Evolutionary conservation across 2,329 filamentous ascomycete genomes (phyloP).

Genomic region (Huntiella decipiens): DNA sequence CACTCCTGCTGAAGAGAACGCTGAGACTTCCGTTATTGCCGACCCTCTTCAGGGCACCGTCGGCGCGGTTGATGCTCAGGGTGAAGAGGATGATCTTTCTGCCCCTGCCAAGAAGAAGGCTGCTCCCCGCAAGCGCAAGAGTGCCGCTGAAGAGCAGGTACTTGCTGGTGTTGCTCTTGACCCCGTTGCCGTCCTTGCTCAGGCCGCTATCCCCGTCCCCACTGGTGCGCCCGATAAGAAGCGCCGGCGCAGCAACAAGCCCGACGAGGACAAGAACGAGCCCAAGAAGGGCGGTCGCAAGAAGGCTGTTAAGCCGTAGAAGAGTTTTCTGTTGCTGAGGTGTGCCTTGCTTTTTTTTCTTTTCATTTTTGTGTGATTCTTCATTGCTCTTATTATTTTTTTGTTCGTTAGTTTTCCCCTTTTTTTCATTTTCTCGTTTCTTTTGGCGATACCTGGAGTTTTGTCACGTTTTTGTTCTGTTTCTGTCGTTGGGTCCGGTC

Average conservation of each 20-base stretch:
- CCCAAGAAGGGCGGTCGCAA: conserved; percentile 41
- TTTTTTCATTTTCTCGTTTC: background rate
- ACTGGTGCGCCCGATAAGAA: conserved; percentile 39
- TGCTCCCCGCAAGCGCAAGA: conserved; percentile 36
- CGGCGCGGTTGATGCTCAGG: conserved; percentile 19
- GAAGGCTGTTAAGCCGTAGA: conserved; percentile 27
- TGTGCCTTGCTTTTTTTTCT: background rate
- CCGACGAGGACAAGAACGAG: conserved; percentile 33
- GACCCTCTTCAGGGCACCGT: conserved; percentile 33
- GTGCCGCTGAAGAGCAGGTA: conserved; percentile 16
- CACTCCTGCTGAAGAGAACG: conserved; percentile 29
- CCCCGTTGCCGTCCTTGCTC: conserved; percentile 21
- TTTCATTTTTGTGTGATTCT: background rate
- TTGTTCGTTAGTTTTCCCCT: conserved; percentile 2
- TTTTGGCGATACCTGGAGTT: conserved; percentile 10
- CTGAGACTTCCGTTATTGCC: conserved; percentile 36
- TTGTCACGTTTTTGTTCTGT: conserved; percentile 5
- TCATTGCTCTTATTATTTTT: conserved; percentile 1
- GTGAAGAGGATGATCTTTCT: conserved; percentile 23
- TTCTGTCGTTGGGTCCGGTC: background rate
- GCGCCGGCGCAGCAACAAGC: conserved; percentile 38
- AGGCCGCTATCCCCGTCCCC: conserved; percentile 20
- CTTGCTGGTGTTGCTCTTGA: conserved; percentile 25
- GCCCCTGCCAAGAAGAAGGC: conserved; percentile 32
- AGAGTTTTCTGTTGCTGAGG: background rate